phyloP scores from a whole-genome alignment of 2,329 filamentous ascomycete genomes.

The Exophiala mesophila region DNA sequence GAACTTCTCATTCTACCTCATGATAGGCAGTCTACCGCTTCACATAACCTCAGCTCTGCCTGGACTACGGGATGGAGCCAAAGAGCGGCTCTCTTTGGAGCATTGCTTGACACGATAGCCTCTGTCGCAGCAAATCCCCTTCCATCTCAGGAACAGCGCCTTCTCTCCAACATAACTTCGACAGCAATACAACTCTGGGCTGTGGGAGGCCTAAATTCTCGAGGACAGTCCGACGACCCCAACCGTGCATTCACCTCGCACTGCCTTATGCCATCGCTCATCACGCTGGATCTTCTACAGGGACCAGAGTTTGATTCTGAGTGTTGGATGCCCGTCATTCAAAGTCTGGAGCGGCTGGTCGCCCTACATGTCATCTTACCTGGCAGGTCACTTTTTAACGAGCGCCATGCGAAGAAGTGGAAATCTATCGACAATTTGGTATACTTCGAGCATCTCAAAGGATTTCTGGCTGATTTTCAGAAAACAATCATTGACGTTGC shows the following conservation, averaged over 20 bases:
- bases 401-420: constrained; percentile 20
- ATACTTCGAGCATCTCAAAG: constrained; percentile 15
- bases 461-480: constrained; percentile 10
- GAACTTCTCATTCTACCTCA: constrained; percentile 6
- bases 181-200: constrained; percentile 10
- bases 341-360: constrained; percentile 29
- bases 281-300: constrained; percentile 25
- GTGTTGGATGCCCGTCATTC: constrained; percentile 1
- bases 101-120: constrained; percentile 6
- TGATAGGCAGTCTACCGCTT: not conserved
- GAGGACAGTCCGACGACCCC: constrained; percentile 5
- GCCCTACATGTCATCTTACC: constrained; percentile 34
- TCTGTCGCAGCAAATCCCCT: not conserved
- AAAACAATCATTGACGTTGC: not conserved
- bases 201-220: constrained; percentile 1
- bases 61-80: constrained; percentile 8
- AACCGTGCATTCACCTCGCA: constrained; percentile 21
- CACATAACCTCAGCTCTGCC: not conserved
- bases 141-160: not conserved
- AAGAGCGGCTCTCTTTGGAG: constrained; percentile 12
- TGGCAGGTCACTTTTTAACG: constrained; percentile 24
- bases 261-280: constrained; percentile 28
- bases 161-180: constrained; percentile 6
- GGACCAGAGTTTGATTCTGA: not conserved
- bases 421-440: constrained; percentile 9